Conservation (phyloP, 352 stramenopile genomes). For the Phytophthora ramorum region DNA sequence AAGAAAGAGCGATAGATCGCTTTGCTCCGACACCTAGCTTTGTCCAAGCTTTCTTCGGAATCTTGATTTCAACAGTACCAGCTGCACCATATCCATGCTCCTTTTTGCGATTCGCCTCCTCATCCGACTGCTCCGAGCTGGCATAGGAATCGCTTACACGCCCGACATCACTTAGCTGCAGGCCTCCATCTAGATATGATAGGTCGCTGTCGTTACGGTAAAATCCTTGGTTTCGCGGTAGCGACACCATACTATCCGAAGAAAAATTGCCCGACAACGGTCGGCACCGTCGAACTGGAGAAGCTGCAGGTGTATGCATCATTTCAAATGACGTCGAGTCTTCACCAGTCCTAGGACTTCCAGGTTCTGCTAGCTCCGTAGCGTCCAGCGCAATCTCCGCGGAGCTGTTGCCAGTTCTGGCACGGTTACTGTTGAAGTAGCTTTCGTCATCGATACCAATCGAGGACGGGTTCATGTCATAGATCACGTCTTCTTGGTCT, state of each 20-base stretch:
- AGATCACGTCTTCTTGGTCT: conserved; percentile 27
- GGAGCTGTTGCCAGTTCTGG: conserved; percentile 11
- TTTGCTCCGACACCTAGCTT: conserved; percentile 69
- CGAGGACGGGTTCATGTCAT: conserved; percentile 46
- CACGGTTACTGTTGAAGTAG: conserved; percentile 45
- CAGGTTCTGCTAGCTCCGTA: conserved; percentile 40
- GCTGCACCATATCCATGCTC: conserved; percentile 41
- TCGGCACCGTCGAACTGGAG: conserved; percentile 35
- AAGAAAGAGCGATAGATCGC: conserved; percentile 77
- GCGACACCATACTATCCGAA: conserved; percentile 37
- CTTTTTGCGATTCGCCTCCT: conserved; percentile 38
- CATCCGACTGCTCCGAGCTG: conserved; percentile 65
- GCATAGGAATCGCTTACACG: conserved; percentile 75
- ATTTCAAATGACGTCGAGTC: conserved; percentile 74
- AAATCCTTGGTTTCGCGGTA: conserved; percentile 50
- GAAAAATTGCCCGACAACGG: conserved; percentile 36
- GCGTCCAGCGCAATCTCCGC: conserved; percentile 18
- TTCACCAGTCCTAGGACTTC: conserved; percentile 61
- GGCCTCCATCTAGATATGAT: conserved; percentile 43
- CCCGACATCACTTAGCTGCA: conserved; percentile 71
- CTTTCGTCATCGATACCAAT: conserved; percentile 71
- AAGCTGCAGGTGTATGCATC: conserved; percentile 63
- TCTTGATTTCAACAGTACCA: conserved; percentile 80
- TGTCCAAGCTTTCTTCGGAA: conserved; percentile 86
- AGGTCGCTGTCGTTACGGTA: conserved; percentile 58